These are phyloP conservation scores for Saccharum hybrid DNA, from an alignment of 202 grass and related monocot genomes.

Conservation along the genomic window DNA sequence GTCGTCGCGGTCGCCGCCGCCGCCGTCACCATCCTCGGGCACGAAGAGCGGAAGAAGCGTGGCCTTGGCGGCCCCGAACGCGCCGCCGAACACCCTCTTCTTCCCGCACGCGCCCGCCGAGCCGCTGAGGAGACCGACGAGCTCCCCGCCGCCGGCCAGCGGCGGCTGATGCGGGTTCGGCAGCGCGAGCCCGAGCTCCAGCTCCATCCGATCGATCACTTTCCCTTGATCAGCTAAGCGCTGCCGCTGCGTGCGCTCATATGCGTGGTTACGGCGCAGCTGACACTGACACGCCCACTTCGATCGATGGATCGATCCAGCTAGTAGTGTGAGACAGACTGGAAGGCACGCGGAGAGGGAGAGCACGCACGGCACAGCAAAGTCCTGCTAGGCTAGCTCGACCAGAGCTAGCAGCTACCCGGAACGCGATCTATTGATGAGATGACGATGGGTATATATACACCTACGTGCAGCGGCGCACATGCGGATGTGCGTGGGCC, in stretches of 20 bases:
- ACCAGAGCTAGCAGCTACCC: not conserved
- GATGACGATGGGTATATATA: constrained; percentile 21
- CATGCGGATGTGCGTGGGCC: not conserved
- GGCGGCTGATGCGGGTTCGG: constrained; percentile 25
- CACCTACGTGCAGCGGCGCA: not conserved
- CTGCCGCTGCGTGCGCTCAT: not conserved
- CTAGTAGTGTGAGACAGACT: not conserved
- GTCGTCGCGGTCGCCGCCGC: not conserved
- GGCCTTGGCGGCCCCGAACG: constrained; percentile 29
- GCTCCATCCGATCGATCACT: constrained; percentile 51
- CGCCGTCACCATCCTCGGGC: not conserved
- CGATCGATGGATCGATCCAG: not conserved
- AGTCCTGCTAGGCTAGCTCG: too few relatives aligned
- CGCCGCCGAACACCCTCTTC: constrained; percentile 42
- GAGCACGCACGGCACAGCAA: not conserved
- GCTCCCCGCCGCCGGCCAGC: not conserved
- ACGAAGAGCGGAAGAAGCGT: constrained; percentile 55
- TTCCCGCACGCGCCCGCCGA: constrained; percentile 10
- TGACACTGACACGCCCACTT: not conserved
- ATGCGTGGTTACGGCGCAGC: not conserved
- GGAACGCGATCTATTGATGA: not conserved
- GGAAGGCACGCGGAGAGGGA: too few relatives aligned
- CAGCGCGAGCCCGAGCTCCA: constrained; percentile 62
- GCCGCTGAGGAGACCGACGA: constrained; percentile 1
- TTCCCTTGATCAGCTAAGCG: not conserved